Base-by-base conservation (phyloP, 768 basidiomycete species). In the Baorangia bicolor region DNA sequence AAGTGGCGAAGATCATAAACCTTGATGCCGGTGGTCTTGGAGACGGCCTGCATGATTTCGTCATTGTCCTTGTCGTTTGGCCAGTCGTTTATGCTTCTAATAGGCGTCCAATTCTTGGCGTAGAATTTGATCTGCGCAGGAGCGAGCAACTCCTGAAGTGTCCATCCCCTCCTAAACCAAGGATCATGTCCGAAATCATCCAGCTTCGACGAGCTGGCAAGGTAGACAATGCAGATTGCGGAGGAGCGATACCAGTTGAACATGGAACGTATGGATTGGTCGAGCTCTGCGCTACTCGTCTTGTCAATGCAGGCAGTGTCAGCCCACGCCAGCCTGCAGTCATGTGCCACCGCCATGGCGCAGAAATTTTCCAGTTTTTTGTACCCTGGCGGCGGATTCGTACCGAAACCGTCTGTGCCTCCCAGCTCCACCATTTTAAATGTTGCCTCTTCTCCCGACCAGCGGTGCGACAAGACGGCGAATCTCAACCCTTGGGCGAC, bases 231-330 rank as follows among this genome's bases (percentile, higher is more conserved):
- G 27, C 57, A 56, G 42, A 49, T 37, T 0, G 18, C 14, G 6
- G 57, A 49, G 34, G 38, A 6, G 23, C 31, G 56, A 37, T 57
- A 57, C 56, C 56, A 57, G 1, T 8, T 39, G 25, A 56, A 56
- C 55, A 56, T 56, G 42, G 55, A 56, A 20, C 55, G 55, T 23
- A 49, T 57, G 11, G 56, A 16, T 34, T 57, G 40, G 7, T 57
- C 56, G 30, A 57, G 56, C 35, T 57, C 56, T 0, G 56, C 53
- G 25, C 53, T 57, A 3, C 47, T 55, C 3, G 42, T 16, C 23
- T 49, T 55, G 34, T n/a, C n/a, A n/a, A n/a, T 56, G 49, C 55
- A 75, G 34, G 69, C 71, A 37, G 62, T 74, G 21, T 75, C 71
- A 54, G 71, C 77, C 60, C 75, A 73, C 13, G 56, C 52, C 30